phyloP scores from a whole-genome alignment of 805 yeast genomes.

The Sugiyamaella smithiae region DNA sequence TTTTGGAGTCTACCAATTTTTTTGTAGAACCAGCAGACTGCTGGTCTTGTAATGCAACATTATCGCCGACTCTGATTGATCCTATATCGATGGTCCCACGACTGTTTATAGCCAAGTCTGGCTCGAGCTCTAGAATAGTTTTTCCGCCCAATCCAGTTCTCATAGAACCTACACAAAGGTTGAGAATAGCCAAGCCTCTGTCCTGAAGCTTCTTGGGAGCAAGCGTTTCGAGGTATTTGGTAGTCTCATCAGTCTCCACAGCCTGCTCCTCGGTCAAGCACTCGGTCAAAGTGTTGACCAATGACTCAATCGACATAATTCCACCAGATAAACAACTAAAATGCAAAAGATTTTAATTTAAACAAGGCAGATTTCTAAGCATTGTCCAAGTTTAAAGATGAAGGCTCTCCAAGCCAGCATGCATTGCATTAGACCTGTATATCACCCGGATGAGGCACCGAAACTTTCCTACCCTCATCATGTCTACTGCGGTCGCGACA shows the following conservation, averaged over 20 bases:
- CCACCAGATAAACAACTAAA: no score
- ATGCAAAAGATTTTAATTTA: no score
- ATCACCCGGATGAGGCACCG: not conserved
- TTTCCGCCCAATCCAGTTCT: conserved; percentile 81
- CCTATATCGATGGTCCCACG: conserved; percentile 38
- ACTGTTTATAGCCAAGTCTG: conserved; percentile 44
- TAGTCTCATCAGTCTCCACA: conserved; percentile 51
- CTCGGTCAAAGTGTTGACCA: conserved; percentile 40
- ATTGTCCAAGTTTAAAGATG: no score
- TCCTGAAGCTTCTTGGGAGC: conserved; percentile 65
- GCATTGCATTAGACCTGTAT: not conserved
- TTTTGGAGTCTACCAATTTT: conserved; percentile 23
- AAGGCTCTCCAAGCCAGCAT: no score
- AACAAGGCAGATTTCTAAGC: no score
- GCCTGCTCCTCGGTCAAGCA: conserved; percentile 48
- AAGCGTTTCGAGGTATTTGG: conserved; percentile 42
- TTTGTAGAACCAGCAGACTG: conserved; percentile 9
- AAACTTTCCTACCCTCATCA: not conserved
- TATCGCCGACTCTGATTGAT: conserved; percentile 69
- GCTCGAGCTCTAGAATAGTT: conserved; percentile 57
- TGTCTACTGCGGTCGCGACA: conserved; percentile 7
- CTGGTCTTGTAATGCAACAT: conserved; percentile 53
- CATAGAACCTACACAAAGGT: conserved; percentile 57
- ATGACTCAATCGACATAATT: conserved; percentile 3
- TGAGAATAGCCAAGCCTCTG: conserved; percentile 72